phyloP scores from a whole-genome alignment of 2,329 filamentous ascomycete species.

The Pseudogymnoascus sp. region DNA sequence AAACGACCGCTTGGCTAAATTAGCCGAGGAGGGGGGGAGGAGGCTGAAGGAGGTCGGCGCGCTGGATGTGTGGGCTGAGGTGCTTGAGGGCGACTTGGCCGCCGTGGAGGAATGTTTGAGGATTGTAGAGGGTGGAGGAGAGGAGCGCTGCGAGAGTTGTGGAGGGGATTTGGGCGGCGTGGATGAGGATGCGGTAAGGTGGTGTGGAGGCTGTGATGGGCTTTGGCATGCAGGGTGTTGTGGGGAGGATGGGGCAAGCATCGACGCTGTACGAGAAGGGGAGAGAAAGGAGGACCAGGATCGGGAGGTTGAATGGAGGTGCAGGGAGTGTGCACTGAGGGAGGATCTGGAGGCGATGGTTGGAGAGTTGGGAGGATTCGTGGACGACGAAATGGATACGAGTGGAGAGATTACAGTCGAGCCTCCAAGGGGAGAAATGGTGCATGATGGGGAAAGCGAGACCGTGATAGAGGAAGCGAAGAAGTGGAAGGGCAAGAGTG shows the following conservation, averaged over 20 bases:
- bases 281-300: neutral
- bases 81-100: conserved; percentile 61
- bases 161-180: conserved; percentile 1
- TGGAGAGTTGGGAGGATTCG: neutral
- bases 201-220: neutral
- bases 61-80: conserved; percentile 82
- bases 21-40: conserved; percentile 55
- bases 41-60: conserved; percentile 71
- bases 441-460: conserved; percentile 16
- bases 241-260: neutral
- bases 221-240: neutral
- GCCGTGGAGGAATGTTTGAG: conserved; percentile 58
- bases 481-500: conserved; percentile 12
- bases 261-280: neutral
- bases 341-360: conserved; percentile 3
- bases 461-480: conserved; percentile 15
- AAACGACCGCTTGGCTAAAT: conserved; percentile 54
- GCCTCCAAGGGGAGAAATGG: neutral
- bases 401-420: neutral
- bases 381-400: neutral
- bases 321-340: neutral
- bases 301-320: neutral
- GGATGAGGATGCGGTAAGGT: conserved; percentile 9
- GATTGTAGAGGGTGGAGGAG: conserved; percentile 35
- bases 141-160: conserved; percentile 2